These are phyloP conservation scores for Vairimorpha ceranae DNA, from an alignment of 371 early-diverging fungal genomes.

Conservation along the genomic window DNA sequence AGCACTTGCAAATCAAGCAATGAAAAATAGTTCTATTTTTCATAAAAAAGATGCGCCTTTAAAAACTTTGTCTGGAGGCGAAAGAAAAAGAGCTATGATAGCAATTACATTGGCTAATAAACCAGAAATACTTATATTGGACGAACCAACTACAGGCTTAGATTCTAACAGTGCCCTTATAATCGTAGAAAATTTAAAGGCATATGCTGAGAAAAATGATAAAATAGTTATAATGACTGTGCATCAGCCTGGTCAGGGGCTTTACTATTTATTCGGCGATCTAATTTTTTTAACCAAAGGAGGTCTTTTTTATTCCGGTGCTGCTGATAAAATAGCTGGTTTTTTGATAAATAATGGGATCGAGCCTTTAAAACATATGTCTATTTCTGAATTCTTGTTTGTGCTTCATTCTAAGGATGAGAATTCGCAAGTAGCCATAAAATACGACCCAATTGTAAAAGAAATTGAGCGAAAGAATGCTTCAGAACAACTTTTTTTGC, in stretches of 20 bases:
- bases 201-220: constrained; percentile 12
- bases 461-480: too few species aligned
- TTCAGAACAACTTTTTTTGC: too few species aligned
- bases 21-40: constrained; percentile 11
- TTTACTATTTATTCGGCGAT: constrained; percentile 64
- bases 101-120: constrained; percentile 22
- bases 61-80: constrained; percentile 48
- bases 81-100: constrained; percentile 51
- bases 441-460: too few species aligned
- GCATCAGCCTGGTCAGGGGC: constrained; percentile 56
- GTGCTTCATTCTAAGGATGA: constrained; percentile 58
- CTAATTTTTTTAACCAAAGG: constrained; percentile 64
- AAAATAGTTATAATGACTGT: constrained; percentile 29
- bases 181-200: constrained; percentile 13
- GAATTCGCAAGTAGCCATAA: too few species aligned
- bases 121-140: constrained; percentile 43
- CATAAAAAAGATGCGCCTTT: neutral
- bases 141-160: constrained; percentile 53
- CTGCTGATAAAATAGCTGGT: constrained; percentile 62
- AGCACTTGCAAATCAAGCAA: constrained; percentile 37
- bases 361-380: constrained; percentile 67
- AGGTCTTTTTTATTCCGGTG: constrained; percentile 56
- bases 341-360: constrained; percentile 67
- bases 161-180: constrained; percentile 48
- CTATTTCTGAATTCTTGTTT: constrained; percentile 70